phyloP scores from a whole-genome alignment of 2,329 filamentous ascomycete species.

The Coniochaeta prunicola region DNA sequence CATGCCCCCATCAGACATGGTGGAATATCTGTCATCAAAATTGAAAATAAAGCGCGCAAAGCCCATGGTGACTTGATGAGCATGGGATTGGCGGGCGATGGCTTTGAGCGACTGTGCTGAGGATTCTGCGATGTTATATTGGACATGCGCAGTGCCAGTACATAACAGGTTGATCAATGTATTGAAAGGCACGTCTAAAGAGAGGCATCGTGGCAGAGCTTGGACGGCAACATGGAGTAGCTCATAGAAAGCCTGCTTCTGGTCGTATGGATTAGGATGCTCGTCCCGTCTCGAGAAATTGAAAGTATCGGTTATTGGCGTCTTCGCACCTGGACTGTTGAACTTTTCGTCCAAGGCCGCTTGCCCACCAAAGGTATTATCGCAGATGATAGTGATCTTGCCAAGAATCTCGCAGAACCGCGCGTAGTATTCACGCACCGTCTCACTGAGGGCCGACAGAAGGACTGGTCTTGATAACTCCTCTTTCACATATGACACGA shows the following conservation, averaged over 20 bases:
- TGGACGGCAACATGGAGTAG: constrained; percentile 92
- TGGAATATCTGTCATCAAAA: constrained; percentile 94
- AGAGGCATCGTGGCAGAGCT: constrained; percentile 87
- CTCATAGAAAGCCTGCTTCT: constrained; percentile 93
- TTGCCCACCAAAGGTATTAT: constrained; percentile 94
- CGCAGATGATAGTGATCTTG: constrained; percentile 92
- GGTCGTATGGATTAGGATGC: constrained; percentile 61
- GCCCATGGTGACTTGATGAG: constrained; percentile 91
- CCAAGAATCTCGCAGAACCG: constrained; percentile 93
- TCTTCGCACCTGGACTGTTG: constrained; percentile 78
- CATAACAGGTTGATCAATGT: constrained; percentile 90
- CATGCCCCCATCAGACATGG: constrained; percentile 97
- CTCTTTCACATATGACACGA: constrained; percentile 43
- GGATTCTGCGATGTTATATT: constrained; percentile 83
- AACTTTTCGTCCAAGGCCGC: constrained; percentile 95
- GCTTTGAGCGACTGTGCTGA: constrained; percentile 91
- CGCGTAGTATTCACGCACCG: constrained; percentile 75
- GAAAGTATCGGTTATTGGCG: constrained; percentile 89
- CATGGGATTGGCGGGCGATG: constrained; percentile 86
- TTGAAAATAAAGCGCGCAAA: constrained; percentile 98
- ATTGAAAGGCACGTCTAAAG: constrained; percentile 85
- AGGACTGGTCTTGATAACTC: constrained; percentile 58
- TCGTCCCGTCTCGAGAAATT: constrained; percentile 84
- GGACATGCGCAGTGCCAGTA: constrained; percentile 92
- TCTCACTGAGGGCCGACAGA: constrained; percentile 61